Base-by-base conservation (phyloP, 225 moss, liverwort and hornwort species). In the Bryoerythrophyllum caledonicum region DNA sequence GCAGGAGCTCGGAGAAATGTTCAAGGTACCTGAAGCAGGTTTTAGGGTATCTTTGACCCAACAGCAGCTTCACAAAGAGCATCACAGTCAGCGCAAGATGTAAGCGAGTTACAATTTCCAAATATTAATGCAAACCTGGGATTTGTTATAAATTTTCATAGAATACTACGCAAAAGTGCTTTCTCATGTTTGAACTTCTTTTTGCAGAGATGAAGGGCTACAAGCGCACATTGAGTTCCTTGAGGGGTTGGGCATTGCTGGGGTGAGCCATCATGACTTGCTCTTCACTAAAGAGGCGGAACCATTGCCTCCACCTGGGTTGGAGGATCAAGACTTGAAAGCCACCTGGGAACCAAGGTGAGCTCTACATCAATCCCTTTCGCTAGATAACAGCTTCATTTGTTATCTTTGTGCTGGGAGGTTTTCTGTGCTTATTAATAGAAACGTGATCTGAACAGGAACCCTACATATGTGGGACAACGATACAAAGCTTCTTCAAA, bases 251-350 rank as follows among this genome's bases (percentile, higher is more conserved):
- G 83, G 84, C 48, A 90, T 95, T 64, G 89, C 99, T 53, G 99
- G 99, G 26, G 94, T 99, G 23, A 99, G 95, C 68, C 99, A 99
- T 75, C 99, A 99, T 74, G 99, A 99, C 79, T 75, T 95, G 74
- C 90, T 99, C 10, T 99, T 95, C 56, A 84, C 99, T 13, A 99
- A 99, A 86, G 93, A 93, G 82, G 99, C 89, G 35, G 90, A 95
- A 67, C 91, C 93, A 34, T 77, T 95, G 70, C 93, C 99, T 41
- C 93, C 93, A 44, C 81, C 93, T 24, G 83, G 58, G 20, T 78
- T 87, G 52, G 90, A 84, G 46, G 85, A 90, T 32, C 71, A 80
- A 40, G 99, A 95, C 68, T 70, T 83, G 0, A 74, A 82, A 34
- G 94, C 89, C n/a, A 83, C 84, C 2, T 93, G 94, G 93, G 95